phyloP scores from a whole-genome alignment of 768 basidiomycete genomes.

The Calocera cornea region DNA sequence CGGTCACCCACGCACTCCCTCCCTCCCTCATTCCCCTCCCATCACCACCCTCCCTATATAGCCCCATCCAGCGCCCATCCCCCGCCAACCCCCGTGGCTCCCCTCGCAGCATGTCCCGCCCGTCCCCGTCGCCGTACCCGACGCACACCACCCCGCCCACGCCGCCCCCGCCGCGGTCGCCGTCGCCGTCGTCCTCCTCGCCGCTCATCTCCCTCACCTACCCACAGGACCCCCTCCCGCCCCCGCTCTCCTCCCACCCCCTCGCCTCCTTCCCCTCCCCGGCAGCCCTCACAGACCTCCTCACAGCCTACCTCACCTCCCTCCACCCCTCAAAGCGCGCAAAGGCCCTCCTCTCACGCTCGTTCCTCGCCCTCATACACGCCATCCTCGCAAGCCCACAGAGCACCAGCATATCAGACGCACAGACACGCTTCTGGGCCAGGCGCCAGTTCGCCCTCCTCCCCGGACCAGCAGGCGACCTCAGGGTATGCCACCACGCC shows the following conservation, averaged over 20 bases:
- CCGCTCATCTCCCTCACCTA: background rate
- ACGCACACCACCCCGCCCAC: background rate
- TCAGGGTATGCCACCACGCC: background rate
- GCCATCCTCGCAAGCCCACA: background rate
- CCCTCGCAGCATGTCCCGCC: background rate
- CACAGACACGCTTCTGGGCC: background rate
- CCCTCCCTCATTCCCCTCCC: background rate
- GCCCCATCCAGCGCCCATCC: background rate
- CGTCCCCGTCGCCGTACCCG: background rate
- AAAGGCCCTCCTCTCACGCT: background rate
- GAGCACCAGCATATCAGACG: background rate
- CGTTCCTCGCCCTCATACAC: background rate
- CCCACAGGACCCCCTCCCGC: background rate
- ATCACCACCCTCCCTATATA: background rate
- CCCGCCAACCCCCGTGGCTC: background rate
- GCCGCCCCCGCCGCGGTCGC: background rate
- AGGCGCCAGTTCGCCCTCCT: background rate
- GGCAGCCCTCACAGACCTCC: background rate
- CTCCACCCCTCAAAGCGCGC: conserved; percentile 1
- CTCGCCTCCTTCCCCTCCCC: background rate
- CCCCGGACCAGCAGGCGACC: background rate
- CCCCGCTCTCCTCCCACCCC: background rate
- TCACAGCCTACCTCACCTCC: conserved; percentile 3
- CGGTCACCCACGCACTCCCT: background rate
- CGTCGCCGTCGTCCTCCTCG: background rate